A percentile compares a stretch with the other conserved stretches of the same genome.
phyloP scores from a whole-genome alignment of 108 stramenopile genomes.

The Pseudonitzschia multiseries region DNA sequence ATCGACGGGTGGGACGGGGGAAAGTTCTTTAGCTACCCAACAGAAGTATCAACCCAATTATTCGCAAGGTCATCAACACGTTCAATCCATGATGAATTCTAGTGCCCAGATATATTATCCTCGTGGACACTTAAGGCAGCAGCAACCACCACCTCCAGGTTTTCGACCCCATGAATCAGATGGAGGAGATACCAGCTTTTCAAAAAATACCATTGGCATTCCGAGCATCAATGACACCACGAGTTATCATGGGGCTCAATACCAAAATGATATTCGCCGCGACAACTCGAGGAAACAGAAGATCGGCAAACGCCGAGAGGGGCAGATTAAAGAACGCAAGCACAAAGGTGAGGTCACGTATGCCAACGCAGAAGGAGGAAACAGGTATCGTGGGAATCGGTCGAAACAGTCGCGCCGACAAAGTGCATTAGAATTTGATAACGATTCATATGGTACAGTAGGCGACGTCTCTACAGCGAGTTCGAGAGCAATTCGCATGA shows the following conservation, averaged over 20 bases:
- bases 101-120: background rate
- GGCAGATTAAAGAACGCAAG: background rate
- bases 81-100: conserved; percentile 5
- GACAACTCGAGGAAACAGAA: background rate
- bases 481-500: conserved; percentile 36
- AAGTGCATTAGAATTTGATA: background rate
- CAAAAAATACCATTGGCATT: background rate
- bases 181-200: background rate
- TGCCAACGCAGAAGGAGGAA: background rate
- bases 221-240: background rate
- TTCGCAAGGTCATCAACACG: background rate
- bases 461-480: conserved; percentile 19
- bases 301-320: conserved; percentile 3
- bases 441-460: background rate
- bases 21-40: background rate
- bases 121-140: background rate
- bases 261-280: background rate
- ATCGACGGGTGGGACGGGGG: conserved; percentile 17
- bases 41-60: conserved; percentile 3
- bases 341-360: background rate
- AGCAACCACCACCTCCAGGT: conserved; percentile 6
- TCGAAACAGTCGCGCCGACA: background rate
- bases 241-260: background rate
- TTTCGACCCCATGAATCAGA: background rate
- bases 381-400: background rate